Conservation (phyloP, 768 basidiomycete species). For the Epithele typhae region DNA sequence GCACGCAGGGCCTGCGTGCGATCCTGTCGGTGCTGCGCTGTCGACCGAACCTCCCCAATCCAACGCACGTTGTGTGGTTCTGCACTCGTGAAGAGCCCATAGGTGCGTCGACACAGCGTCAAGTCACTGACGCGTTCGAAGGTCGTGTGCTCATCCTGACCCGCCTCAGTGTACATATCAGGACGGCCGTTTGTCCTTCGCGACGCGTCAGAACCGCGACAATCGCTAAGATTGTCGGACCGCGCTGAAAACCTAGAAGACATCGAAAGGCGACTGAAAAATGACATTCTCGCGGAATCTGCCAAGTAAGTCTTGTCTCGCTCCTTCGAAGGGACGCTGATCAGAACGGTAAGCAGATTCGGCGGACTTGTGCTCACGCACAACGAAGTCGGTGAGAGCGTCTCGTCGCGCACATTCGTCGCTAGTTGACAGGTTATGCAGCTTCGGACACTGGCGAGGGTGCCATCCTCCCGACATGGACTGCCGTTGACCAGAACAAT, state of each 20-base stretch:
- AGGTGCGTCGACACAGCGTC: too few species aligned
- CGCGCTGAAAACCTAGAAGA: conserved; percentile 94
- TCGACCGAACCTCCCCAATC: conserved; percentile 55
- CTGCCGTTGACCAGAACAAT: conserved; percentile 74
- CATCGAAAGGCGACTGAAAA: conserved; percentile 84
- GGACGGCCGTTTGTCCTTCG: conserved; percentile 91
- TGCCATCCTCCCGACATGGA: conserved; percentile 90
- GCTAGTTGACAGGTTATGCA: conserved; percentile 10
- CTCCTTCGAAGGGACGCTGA: not conserved
- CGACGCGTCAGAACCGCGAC: conserved; percentile 79
- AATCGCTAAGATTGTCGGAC: conserved; percentile 77
- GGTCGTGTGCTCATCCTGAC: not conserved
- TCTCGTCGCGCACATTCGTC: too few species aligned
- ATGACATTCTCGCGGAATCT: conserved; percentile 87
- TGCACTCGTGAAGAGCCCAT: conserved; percentile 96
- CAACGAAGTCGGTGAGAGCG: conserved; percentile 73
- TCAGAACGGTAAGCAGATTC: conserved; percentile 43
- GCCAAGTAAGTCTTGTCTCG: conserved; percentile 43
- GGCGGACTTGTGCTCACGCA: conserved; percentile 92
- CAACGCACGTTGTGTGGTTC: conserved; percentile 88
- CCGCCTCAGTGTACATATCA: conserved; percentile 69
- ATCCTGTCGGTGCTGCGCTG: conserved; percentile 83
- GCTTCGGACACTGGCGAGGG: conserved; percentile 65
- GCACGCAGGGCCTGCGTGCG: conserved; percentile 85
- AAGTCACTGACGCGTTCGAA: not conserved